Evolutionary conservation across 192 early-diverging fungal genomes (phyloP), one percentile per base, ranked within the genome.

Genomic region (Phlyctochytrium arcticum): DNA sequence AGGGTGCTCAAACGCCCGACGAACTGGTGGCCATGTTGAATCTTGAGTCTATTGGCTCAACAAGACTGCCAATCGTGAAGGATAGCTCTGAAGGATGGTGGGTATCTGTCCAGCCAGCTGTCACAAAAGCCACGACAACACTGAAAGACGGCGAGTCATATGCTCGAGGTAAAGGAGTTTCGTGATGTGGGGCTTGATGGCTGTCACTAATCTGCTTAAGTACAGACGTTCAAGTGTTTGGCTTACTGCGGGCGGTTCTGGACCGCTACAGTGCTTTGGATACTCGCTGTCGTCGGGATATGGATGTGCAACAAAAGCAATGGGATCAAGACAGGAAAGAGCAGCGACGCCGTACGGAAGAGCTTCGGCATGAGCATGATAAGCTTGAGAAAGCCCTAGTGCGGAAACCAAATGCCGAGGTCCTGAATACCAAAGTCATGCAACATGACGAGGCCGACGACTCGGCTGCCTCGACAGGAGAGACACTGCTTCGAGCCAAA

Each of bases 301-400:
- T 42, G 6, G 48, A 6, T 5, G 35, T n/a, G 9, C 62, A 64
- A 30, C 33, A 54, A 19, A 36, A 33, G 27, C 23, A 49, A 54
- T 64, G 62, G 62, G 49, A 64, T 24, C n/a, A 42, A 17, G 62
- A 64, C 15, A 49, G 50, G 1, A 32, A 23, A 19, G 62, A 51
- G 29, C 62, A 54, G 17, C 51, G 27, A 50, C 35, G 37, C 6
- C 29, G 62, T 5, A 50, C 54, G 26, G 62, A 64, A 19, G 50
- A 39, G 10, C 54, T 54, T 36, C 59, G 59, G 4, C 19, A 29
- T 15, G 59, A 61, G 7, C 9, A 61, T 19, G 44, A 31, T 12
- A 44, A 44, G 39, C 12, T n/a, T 12, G 39, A 44, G 21, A 44
- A 44, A 44, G 39, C n/a, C n/a, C n/a, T n/a, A n/a, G n/a, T n/a